Conservation (phyloP, 2,329 filamentous ascomycete genomes). For the Aspergillus luchuensis region DNA sequence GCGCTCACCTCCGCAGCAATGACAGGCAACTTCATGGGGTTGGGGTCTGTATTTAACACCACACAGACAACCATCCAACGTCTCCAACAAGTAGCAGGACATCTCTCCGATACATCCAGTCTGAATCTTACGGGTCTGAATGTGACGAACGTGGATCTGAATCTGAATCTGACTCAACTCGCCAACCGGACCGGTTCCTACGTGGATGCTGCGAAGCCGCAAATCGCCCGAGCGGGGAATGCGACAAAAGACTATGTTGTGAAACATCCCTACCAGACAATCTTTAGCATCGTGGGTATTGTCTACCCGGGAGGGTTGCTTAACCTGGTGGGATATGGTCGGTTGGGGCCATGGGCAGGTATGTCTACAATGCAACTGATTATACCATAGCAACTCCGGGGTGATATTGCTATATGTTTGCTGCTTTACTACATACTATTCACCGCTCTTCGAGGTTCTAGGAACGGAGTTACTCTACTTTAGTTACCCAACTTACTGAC, state of each 20-base stretch:
- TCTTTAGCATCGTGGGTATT: not conserved
- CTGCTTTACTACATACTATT: no score
- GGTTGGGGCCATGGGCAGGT: not conserved
- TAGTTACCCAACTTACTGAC: no score
- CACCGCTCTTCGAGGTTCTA: no score
- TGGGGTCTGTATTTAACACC: not conserved
- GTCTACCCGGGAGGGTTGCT: not conserved
- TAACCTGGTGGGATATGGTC: not conserved
- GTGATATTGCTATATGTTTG: no score
- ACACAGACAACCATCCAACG: not conserved
- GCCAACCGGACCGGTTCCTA: not conserved
- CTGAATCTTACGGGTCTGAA: not conserved
- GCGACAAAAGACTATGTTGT: not conserved
- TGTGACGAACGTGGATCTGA: not conserved
- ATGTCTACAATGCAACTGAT: not conserved
- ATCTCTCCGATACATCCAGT: not conserved
- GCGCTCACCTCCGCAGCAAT: not conserved
- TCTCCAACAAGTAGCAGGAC: not conserved
- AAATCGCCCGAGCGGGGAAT: not conserved
- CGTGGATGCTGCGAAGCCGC: not conserved
- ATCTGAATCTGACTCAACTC: not conserved
- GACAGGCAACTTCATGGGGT: not conserved
- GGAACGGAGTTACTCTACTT: no score
- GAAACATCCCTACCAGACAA: not conserved
- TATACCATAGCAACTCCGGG: not conserved